Conservation (phyloP, 805 yeast species). For the Yarrowia keelungensis region DNA sequence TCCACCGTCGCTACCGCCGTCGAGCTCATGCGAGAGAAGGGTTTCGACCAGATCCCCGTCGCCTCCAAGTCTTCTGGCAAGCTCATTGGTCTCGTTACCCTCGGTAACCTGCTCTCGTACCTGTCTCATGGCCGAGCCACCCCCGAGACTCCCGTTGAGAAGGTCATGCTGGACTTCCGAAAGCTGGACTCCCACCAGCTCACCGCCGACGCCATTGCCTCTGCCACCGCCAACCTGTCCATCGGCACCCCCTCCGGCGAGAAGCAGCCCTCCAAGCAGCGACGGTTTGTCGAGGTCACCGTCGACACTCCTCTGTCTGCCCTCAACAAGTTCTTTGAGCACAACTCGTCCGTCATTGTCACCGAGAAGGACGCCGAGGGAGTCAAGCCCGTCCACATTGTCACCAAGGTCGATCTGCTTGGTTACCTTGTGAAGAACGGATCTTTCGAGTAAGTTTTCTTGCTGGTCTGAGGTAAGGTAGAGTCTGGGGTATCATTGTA, state of each 20-base stretch:
- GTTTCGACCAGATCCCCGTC: slow-evolving; percentile 87
- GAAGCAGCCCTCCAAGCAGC: slow-evolving; percentile 62
- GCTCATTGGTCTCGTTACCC: slow-evolving; percentile 76
- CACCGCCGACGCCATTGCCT: slow-evolving; percentile 59
- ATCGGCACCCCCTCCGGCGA: slow-evolving; percentile 43
- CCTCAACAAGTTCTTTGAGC: slow-evolving; percentile 80
- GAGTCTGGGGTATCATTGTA: slow-evolving; percentile 4
- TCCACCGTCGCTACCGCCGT: slow-evolving; percentile 71
- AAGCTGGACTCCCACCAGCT: slow-evolving; percentile 63
- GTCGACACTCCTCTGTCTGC: slow-evolving; percentile 69
- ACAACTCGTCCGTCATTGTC: slow-evolving; percentile 81
- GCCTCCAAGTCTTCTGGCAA: slow-evolving; percentile 61
- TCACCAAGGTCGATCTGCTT: slow-evolving; percentile 84
- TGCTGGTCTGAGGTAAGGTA: background rate
- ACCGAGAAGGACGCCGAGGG: slow-evolving; percentile 59
- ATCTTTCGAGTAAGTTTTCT: slow-evolving; percentile 15
- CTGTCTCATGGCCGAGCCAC: slow-evolving; percentile 67
- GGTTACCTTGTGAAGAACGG: slow-evolving; percentile 52
- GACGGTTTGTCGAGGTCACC: slow-evolving; percentile 71
- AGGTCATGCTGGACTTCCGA: slow-evolving; percentile 76
- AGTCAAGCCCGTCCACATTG: slow-evolving; percentile 79
- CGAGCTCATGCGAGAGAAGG: slow-evolving; percentile 72
- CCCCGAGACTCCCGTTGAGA: slow-evolving; percentile 60
- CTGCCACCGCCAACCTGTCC: slow-evolving; percentile 33
- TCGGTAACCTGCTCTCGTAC: slow-evolving; percentile 72